Conservation (phyloP, 441 rosid genomes). For the Adansonia madagascariensis region DNA sequence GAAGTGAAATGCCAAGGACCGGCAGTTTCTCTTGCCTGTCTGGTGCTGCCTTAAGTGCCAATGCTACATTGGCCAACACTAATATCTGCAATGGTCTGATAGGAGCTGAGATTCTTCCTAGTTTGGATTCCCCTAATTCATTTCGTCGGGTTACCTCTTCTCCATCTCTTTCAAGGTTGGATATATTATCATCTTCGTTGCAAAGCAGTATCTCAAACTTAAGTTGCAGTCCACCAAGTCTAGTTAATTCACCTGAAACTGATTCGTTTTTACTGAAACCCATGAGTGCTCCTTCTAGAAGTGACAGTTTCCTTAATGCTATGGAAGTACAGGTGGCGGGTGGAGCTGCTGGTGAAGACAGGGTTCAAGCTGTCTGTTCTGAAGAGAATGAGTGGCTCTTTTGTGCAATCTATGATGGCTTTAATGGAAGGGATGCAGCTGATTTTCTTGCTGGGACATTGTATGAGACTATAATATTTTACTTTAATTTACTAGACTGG, state of each 20-base stretch:
- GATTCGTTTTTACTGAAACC: conserved; percentile 61
- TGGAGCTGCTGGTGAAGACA: conserved; percentile 98
- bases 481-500: conserved; percentile 54
- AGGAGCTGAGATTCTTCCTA: conserved; percentile 83
- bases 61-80: conserved; percentile 90
- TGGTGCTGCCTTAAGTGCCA: conserved; percentile 93
- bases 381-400: conserved; percentile 93
- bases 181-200: conserved; percentile 80
- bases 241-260: conserved; percentile 57
- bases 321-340: conserved; percentile 91
- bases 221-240: conserved; percentile 75
- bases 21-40: conserved; percentile 88
- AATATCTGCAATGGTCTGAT: conserved; percentile 89
- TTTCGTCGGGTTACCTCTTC: conserved; percentile 81
- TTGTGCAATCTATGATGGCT: conserved; percentile 89
- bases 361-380: conserved; percentile 97
- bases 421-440: conserved; percentile 97
- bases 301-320: conserved; percentile 69
- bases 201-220: conserved; percentile 72
- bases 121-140: conserved; percentile 83
- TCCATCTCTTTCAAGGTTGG: conserved; percentile 72
- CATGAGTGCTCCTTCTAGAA: conserved; percentile 64
- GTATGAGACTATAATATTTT: conserved; percentile 68
- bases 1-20: conserved; percentile 51
- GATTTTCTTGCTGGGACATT: conserved; percentile 94